Evolutionary conservation across 257 asterid species (phyloP).

Genomic region (Solanum etuberosum): DNA sequence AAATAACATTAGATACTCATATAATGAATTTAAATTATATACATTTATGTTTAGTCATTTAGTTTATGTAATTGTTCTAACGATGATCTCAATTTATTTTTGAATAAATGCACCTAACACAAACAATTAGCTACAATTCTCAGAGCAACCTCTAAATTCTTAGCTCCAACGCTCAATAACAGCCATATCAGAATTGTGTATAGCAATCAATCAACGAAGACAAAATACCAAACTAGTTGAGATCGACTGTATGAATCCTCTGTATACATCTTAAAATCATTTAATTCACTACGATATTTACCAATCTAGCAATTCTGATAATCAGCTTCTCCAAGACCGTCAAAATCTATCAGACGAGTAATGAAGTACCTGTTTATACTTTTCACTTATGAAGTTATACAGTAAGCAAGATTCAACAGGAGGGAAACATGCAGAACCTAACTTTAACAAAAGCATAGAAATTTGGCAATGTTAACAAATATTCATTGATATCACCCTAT

Average conservation of each 20-base stretch:
- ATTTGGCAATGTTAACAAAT: not conserved
- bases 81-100: too few relatives aligned
- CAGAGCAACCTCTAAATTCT: not conserved
- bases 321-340: not conserved
- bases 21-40: not conserved
- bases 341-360: not conserved
- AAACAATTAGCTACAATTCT: not conserved
- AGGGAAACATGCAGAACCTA: not conserved
- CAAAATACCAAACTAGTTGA: not conserved
- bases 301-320: not conserved
- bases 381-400: not conserved
- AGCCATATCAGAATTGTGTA: not conserved
- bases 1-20: too few relatives aligned
- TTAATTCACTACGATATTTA: not conserved
- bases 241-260: too few relatives aligned
- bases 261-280: not conserved
- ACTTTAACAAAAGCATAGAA: not conserved
- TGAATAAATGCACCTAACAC: too few relatives aligned
- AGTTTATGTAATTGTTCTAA: too few relatives aligned
- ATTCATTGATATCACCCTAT: not conserved
- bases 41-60: too few relatives aligned
- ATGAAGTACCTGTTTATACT: not conserved
- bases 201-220: not conserved
- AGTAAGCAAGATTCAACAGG: not conserved
- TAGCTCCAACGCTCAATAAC: not conserved